Percentiles rank a stretch among this genome's conserved stretches.
Conservation (phyloP, 2,329 filamentous ascomycete genomes). For the Cladorrhinum sp. region DNA sequence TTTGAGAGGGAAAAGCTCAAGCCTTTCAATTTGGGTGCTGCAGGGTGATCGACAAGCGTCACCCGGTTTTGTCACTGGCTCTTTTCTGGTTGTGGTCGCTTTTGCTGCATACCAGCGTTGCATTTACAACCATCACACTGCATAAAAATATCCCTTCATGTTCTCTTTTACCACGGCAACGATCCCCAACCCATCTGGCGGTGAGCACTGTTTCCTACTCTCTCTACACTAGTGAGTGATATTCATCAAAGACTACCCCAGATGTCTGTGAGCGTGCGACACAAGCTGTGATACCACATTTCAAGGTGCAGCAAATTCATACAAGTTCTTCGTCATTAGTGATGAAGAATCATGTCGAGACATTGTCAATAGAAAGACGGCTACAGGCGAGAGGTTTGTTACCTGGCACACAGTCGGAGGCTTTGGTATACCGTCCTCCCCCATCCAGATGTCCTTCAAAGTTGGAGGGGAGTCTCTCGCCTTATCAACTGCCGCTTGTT, state of each 20-base stretch:
- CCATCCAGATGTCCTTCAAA: neutral
- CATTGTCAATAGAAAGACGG: neutral
- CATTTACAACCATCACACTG: constrained; percentile 19
- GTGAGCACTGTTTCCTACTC: constrained; percentile 9
- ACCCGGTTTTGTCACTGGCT: constrained; percentile 19
- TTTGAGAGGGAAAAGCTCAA: neutral
- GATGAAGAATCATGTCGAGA: neutral
- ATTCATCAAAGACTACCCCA: neutral
- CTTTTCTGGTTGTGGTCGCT: constrained; percentile 4
- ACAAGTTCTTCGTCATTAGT: neutral
- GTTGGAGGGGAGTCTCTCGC: neutral
- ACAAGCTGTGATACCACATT: neutral
- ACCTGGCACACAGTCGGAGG: neutral
- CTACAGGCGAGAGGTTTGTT: neutral
- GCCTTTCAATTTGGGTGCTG: constrained; percentile 8
- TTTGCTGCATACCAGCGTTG: constrained; percentile 20
- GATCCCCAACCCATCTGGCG: constrained; percentile 9
- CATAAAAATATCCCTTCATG: constrained; percentile 6
- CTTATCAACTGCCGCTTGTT: neutral
- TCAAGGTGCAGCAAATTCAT: neutral
- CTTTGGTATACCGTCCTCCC: neutral
- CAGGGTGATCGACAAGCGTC: constrained; percentile 20
- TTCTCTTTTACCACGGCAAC: constrained; percentile 1
- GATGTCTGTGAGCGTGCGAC: constrained; percentile 11
- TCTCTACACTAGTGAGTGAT: neutral